phyloP scores from a whole-genome alignment of 345 rosid species.

The Populus tremula region DNA sequence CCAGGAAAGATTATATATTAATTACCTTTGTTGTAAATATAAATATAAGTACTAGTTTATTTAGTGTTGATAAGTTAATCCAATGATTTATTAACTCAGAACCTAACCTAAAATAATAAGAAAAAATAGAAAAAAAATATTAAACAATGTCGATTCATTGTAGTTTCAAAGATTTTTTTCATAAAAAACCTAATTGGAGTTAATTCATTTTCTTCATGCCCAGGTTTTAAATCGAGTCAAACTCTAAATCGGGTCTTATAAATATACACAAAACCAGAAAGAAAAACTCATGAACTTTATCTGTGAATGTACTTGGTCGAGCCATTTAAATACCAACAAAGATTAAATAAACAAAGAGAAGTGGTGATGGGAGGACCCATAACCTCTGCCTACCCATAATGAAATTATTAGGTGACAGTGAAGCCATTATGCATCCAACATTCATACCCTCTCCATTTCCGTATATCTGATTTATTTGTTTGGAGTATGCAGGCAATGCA shows the following conservation, averaged over 20 bases:
- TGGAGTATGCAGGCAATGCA: not conserved
- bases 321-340: conserved; percentile 1
- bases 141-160: no score
- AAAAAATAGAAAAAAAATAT: no score
- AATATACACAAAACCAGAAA: not conserved
- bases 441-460: conserved; percentile 12
- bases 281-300: not conserved
- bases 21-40: no score
- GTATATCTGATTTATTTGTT: conserved; percentile 5
- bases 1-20: no score
- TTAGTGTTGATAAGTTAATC: no score
- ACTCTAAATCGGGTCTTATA: no score
- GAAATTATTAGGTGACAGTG: conserved; percentile 17
- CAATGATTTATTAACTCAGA: no score
- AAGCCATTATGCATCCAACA: conserved; percentile 22
- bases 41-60: no score
- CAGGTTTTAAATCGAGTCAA: no score
- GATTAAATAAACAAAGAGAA: conserved; percentile 5
- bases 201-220: no score
- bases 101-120: accelerated
- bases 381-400: not conserved
- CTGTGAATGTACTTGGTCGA: not conserved
- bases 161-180: no score
- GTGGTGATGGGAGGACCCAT: not conserved
- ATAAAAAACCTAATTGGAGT: no score